A percentile compares a stretch with the other conserved stretches of the same genome.
Conservation (phyloP, 331 rosid species). For the Rhamnella rubrinervis region DNA sequence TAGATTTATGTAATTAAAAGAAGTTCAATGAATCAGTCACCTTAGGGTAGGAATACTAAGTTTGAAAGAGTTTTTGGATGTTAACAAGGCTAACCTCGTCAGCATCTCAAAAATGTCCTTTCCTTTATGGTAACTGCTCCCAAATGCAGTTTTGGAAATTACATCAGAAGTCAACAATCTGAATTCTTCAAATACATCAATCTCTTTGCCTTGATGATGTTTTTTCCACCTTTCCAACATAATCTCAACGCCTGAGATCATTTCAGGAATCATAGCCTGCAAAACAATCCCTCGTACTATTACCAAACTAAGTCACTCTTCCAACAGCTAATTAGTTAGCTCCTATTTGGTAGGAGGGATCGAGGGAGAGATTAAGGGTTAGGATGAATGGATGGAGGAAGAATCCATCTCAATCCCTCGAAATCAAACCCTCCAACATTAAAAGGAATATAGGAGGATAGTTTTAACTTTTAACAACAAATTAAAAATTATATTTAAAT, state of each 20-base stretch:
- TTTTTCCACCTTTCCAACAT: slow-evolving; percentile 22
- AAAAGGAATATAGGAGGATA: no score
- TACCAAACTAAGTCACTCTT: no score
- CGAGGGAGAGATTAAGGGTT: no score
- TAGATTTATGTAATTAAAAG: not conserved
- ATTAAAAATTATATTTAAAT: no score
- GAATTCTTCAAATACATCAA: not conserved
- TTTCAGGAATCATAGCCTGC: not conserved
- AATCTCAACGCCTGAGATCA: slow-evolving; percentile 18
- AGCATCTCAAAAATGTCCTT: not conserved
- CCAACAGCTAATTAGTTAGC: not conserved
- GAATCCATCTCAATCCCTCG: no score
- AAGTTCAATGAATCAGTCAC: not conserved
- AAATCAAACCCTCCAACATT: no score
- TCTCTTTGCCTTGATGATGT: not conserved
- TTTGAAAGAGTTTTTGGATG: not conserved
- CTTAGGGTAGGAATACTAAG: not conserved
- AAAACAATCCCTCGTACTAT: not conserved
- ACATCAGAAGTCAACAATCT: not conserved
- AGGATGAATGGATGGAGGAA: no score
- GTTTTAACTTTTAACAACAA: no score
- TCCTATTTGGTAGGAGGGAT: no score
- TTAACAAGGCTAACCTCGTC: not conserved
- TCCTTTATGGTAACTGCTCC: not conserved
- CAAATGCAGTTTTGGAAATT: not conserved